Percentiles rank a stretch among this genome's conserved stretches.
These are phyloP conservation scores for Backusella parvicylindrica DNA, from an alignment of 192 early-diverging fungal genomes.

Conservation along the genomic window DNA sequence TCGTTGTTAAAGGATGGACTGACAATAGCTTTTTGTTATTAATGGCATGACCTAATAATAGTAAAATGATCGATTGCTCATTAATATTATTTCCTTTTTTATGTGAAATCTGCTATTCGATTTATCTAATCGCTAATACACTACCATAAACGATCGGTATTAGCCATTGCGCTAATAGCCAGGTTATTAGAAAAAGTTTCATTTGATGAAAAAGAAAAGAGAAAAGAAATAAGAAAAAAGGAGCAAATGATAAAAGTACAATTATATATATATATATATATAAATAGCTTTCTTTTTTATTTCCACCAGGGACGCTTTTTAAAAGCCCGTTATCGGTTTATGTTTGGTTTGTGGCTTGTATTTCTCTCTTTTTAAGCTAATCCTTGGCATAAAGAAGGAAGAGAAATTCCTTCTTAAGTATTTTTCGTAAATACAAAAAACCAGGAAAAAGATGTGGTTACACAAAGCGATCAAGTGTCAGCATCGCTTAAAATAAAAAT, in stretches of 20 bases:
- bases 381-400: background rate
- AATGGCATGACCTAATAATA: constrained; percentile 9
- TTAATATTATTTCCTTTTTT: background rate
- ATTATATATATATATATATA: background rate
- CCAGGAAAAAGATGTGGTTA: background rate
- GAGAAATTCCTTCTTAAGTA: background rate
- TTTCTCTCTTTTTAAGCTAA: background rate
- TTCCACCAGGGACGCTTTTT: background rate
- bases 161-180: background rate
- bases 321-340: background rate
- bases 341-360: background rate
- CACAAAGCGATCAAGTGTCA: background rate
- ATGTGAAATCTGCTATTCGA: background rate
- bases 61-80: background rate
- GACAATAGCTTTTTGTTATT: constrained; percentile 1
- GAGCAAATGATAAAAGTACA: constrained; percentile 7
- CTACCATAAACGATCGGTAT: background rate
- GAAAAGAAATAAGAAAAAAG: background rate
- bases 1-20: constrained; percentile 10
- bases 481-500: background rate
- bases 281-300: background rate
- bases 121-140: background rate
- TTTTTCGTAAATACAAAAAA: background rate
- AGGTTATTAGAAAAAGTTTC: background rate
- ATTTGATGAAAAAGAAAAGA: background rate